Base-by-base conservation (phyloP, 2,329 filamentous ascomycete species). In the Westerdykella ornata region DNA sequence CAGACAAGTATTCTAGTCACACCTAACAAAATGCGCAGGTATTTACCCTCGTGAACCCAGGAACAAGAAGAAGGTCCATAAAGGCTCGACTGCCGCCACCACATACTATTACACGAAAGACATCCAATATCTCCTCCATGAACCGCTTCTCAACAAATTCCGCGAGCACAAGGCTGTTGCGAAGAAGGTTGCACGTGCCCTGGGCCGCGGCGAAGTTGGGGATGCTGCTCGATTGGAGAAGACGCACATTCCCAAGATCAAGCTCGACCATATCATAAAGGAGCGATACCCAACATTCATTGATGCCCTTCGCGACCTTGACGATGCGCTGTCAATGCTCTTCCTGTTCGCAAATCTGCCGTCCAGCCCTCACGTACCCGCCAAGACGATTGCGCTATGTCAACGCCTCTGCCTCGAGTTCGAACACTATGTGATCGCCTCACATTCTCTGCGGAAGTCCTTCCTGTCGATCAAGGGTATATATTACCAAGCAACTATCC, bases 391-490 rank as follows among this genome's bases (percentile, higher is more conserved):
- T 66, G 85, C 88, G 39, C 84, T 88, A 51, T 98, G 92, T 73
- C 89, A 97, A 72, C 82, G 88, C 41, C 73, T 98, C 41, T 90
- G 84, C 57, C 82, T 90, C 66, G 92, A 98, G 71, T 98, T 98
- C 68, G 85, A 97, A 71, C 92, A 97, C 73, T 98, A 95, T 69
- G 77, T 98, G 48, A 98, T 98, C 62, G 79, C 83, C 35, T 94
- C 90, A 32, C 81, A 94, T 69, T 88, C 86, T 57, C 72, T 98
- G 55, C 85, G 87, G 61, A 97, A 96, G 72, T 95, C 89, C 0
- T 98, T 98, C 73, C 72, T 98, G 51, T 95, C 88, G 1, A 97
- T 98, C 71, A 98, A 98, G 76, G 92, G 92, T 47, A 97, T 98
- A 60, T 98, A 98, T 73, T 98, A 97, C 70, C 90, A 97, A 71